Evolutionary conservation across 805 yeast genomes (phyloP).

Genomic region (Pichia rugopelliculosa): DNA sequence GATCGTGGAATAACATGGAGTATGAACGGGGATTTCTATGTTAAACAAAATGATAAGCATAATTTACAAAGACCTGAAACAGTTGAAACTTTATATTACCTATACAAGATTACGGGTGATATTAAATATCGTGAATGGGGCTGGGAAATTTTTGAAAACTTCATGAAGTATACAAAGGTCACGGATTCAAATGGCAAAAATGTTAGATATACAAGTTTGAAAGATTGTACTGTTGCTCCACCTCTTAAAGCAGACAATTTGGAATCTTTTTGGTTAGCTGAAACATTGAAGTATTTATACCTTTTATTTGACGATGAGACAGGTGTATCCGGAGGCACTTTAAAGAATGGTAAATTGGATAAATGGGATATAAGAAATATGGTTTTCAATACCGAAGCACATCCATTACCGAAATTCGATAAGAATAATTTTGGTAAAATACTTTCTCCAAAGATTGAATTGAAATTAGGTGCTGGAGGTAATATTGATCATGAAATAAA

Average conservation of each 20-base stretch:
- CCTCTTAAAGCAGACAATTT: constrained; percentile 54
- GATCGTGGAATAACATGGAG: not conserved
- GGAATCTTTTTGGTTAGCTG: constrained; percentile 93
- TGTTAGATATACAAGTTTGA: constrained; percentile 49
- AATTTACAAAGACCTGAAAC: constrained; percentile 92
- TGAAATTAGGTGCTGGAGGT: not conserved
- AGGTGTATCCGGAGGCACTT: constrained; percentile 23
- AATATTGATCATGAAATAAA: not conserved
- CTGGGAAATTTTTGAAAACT: constrained; percentile 71
- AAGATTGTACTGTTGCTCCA: constrained; percentile 60
- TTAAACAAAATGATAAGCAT: constrained; percentile 69
- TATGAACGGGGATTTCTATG: constrained; percentile 33
- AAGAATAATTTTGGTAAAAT: constrained; percentile 50
- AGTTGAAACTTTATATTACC: constrained; percentile 75
- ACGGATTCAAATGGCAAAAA: constrained; percentile 27
- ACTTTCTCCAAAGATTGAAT: constrained; percentile 33
- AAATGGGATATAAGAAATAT: constrained; percentile 58
- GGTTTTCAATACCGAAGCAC: constrained; percentile 91
- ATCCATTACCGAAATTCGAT: constrained; percentile 75
- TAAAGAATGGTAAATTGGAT: constrained; percentile 26
- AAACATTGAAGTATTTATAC: constrained; percentile 81
- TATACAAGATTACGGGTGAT: constrained; percentile 76
- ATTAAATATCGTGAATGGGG: constrained; percentile 84
- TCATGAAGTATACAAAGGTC: constrained; percentile 51
- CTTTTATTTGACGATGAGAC: constrained; percentile 58